Evolutionary conservation across 495 filamentous ascomycete genomes (phyloP).

Genomic region (Trypethelium eluteriae): DNA sequence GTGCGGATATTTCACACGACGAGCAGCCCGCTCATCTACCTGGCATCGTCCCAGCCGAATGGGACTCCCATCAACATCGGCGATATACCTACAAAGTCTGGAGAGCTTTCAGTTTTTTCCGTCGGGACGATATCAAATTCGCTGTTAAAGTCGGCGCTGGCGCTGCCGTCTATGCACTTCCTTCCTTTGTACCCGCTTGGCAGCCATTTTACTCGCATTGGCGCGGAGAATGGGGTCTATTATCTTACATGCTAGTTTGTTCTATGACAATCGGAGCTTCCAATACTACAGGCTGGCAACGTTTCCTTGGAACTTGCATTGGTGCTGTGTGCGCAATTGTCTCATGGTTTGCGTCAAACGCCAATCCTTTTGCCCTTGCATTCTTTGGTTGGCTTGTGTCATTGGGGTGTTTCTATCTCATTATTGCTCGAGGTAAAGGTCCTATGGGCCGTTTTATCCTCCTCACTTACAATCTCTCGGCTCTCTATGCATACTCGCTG

Average conservation of each 20-base stretch:
- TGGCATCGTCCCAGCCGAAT: not conserved
- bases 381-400: slow-evolving; percentile 74
- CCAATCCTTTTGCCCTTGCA: slow-evolving; percentile 64
- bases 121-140: slow-evolving; percentile 65
- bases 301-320: slow-evolving; percentile 81
- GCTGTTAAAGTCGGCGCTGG: slow-evolving; percentile 89
- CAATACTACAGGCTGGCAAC: slow-evolving; percentile 79
- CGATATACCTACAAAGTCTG: slow-evolving; percentile 48
- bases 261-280: slow-evolving; percentile 94
- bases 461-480: slow-evolving; percentile 94
- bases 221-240: slow-evolving; percentile 91
- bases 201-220: slow-evolving; percentile 76
- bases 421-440: slow-evolving; percentile 72
- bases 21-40: not conserved
- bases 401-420: slow-evolving; percentile 79
- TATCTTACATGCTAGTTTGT: slow-evolving; percentile 98
- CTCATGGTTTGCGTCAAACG: slow-evolving; percentile 65
- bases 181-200: slow-evolving; percentile 71
- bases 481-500: slow-evolving; percentile 87
- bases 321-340: slow-evolving; percentile 68
- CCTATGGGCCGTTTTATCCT: slow-evolving; percentile 76
- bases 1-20: not conserved
- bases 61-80: slow-evolving; percentile 16
- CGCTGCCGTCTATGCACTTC: slow-evolving; percentile 76
- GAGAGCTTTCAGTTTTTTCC: slow-evolving; percentile 50